phyloP scores from a whole-genome alignment of 2,329 filamentous ascomycete species.

The Aspergillus arachidicola region DNA sequence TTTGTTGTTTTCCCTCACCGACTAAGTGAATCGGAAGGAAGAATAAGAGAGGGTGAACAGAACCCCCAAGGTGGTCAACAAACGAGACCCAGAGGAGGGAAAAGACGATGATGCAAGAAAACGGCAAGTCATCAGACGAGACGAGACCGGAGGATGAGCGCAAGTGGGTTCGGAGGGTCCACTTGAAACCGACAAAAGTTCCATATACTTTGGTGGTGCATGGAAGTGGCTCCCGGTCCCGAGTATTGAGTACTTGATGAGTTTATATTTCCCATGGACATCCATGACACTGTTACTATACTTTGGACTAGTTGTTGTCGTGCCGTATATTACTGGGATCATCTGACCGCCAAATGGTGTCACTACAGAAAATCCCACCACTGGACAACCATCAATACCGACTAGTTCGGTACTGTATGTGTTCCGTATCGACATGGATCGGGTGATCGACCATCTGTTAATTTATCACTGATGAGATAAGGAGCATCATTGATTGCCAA shows the following conservation, averaged over 20 bases:
- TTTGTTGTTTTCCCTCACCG: background rate
- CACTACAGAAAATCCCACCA: background rate
- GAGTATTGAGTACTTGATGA: background rate
- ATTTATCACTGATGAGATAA: constrained; percentile 4
- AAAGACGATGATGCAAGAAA: constrained; percentile 1
- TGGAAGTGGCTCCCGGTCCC: background rate
- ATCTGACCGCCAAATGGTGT: constrained; percentile 3
- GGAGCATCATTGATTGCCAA: background rate
- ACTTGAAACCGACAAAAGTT: background rate
- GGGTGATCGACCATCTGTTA: constrained; percentile 1
- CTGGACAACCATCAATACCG: background rate
- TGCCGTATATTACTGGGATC: background rate
- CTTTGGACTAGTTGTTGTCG: background rate
- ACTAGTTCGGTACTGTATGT: background rate
- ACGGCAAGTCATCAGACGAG: background rate
- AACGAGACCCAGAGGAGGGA: too few species aligned
- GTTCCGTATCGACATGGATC: constrained; percentile 1
- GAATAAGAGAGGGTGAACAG: background rate
- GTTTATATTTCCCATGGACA: background rate
- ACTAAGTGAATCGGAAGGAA: background rate
- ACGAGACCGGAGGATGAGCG: background rate
- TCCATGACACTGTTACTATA: background rate
- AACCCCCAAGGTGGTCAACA: background rate
- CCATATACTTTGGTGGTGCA: background rate
- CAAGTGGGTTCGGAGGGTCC: background rate